A percentile compares a stretch with the other conserved stretches of the same genome.
Evolutionary conservation across 2,329 filamentous ascomycete species (phyloP).

Genomic region (Aspergillus proliferans): DNA sequence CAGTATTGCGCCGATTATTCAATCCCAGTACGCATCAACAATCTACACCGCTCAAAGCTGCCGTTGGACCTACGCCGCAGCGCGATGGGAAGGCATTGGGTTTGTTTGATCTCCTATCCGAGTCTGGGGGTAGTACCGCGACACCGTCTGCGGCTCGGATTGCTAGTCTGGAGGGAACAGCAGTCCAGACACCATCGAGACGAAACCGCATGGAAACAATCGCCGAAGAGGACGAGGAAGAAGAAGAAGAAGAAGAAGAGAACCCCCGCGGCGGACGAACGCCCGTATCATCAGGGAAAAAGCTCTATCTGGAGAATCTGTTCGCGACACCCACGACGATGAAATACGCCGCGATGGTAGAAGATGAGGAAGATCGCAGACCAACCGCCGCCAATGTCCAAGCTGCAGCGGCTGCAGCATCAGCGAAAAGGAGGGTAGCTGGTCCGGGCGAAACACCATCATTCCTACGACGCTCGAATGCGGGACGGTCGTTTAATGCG

Average conservation of each 20-base stretch:
- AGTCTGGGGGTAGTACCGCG: constrained; percentile 31
- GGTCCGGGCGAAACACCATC: constrained; percentile 28
- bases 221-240: constrained; percentile 22
- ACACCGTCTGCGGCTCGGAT: constrained; percentile 27
- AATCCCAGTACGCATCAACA: constrained; percentile 29
- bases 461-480: constrained; percentile 34
- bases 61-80: constrained; percentile 45
- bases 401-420: background rate
- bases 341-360: constrained; percentile 37
- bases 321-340: constrained; percentile 42
- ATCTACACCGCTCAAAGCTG: constrained; percentile 29
- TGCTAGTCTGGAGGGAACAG: constrained; percentile 20
- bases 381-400: background rate
- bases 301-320: constrained; percentile 39
- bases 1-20: constrained; percentile 31
- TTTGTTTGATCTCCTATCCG: constrained; percentile 43
- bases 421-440: constrained; percentile 1
- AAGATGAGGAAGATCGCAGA: constrained; percentile 21
- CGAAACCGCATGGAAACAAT: constrained; percentile 22
- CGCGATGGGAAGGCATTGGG: constrained; percentile 44
- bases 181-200: constrained; percentile 34
- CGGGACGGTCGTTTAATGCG: constrained; percentile 16
- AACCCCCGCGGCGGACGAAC: constrained; percentile 27
- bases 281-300: constrained; percentile 39
- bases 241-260: constrained; percentile 14